A percentile compares a stretch with the other conserved stretches of the same genome.
Evolutionary conservation across 306 rosid species (phyloP).

Genomic region (Quillaja saponaria): DNA sequence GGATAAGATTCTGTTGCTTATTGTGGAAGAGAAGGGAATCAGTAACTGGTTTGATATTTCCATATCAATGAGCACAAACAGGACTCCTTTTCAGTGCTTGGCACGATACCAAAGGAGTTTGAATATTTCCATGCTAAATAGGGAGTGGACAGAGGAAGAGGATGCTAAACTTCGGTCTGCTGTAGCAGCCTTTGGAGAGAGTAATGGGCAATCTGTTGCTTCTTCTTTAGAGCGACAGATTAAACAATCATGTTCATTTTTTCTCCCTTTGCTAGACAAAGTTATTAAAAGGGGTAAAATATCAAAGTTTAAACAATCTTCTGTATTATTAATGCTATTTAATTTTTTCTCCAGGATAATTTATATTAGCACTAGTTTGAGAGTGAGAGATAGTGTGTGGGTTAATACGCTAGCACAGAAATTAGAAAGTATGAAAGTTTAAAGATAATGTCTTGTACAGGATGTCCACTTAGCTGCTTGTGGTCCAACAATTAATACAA

Average conservation of each 20-base stretch:
- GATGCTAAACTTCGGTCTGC: conserved; percentile 77
- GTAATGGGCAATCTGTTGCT: conserved; percentile 87
- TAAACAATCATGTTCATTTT: conserved; percentile 18
- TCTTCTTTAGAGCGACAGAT: conserved; percentile 83
- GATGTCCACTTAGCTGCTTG: conserved; percentile 8
- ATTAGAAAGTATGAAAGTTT: neutral
- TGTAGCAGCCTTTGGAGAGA: conserved; percentile 59
- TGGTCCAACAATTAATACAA: conserved; percentile 20
- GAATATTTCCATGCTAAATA: conserved; percentile 75
- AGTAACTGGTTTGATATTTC: conserved; percentile 81
- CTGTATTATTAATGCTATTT: neutral
- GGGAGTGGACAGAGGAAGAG: conserved; percentile 93
- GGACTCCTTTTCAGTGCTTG: conserved; percentile 94
- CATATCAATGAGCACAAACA: conserved; percentile 61
- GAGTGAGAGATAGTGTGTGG: neutral
- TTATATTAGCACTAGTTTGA: too few relatives aligned
- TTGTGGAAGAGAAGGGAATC: conserved; percentile 61
- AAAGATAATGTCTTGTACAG: neutral
- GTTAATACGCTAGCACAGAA: neutral
- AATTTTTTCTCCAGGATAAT: too few relatives aligned
- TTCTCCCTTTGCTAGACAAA: neutral
- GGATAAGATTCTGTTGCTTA: conserved; percentile 67
- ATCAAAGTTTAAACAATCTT: neutral
- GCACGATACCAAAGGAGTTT: conserved; percentile 90
- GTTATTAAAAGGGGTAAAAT: neutral